Base-by-base conservation (phyloP, 257 asterid genomes). In the Solanum neorickii region DNA sequence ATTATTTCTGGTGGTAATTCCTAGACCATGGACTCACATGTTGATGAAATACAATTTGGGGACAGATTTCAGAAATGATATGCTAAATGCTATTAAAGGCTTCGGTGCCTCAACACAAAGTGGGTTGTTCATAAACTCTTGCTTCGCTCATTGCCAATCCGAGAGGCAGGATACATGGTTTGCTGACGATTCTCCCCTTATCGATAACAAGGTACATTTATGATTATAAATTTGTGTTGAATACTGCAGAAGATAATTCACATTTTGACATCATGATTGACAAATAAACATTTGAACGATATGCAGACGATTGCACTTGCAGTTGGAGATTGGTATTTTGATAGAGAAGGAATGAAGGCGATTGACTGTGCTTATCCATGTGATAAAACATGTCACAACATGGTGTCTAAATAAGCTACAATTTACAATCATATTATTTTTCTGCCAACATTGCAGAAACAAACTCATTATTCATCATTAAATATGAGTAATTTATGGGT, bases 301-400 rank as follows among this genome's bases (percentile, higher is more conserved):
- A 13, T 89, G 91, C 98, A 96, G 99, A 91, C 92, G 6, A 86
- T 96, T 39, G 99, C 98, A 44, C 88, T 91, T 46, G 96, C 98
- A 1, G 99, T 97, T 65, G 98, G 99, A 37, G 96, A 96, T 86
- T 97, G 99, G 99, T 97, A 90, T 52, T 96, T 94, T 25, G 96
- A 90, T 37, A 94, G 99, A 56, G 88, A 91, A 12, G 85, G 87
- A 23, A 75, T 89, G 31, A 92, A 88, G 91, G 93, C 92, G 3
- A 88, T 97, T 12, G 98, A 97, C 93, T 97, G 99, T 62, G 95
- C 98, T 11, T 97, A 97, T 88, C 99, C 99, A 6, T 96, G 99
- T 69, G 99, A 96, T 70, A 91, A 70, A 69, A 89, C 96, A 27
- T 97, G 99, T 74, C 98, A 96, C 95, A 95, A 96, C 90, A 93